Conservation (phyloP, 2,329 filamentous ascomycete species). For the Dactylellina sp. region DNA sequence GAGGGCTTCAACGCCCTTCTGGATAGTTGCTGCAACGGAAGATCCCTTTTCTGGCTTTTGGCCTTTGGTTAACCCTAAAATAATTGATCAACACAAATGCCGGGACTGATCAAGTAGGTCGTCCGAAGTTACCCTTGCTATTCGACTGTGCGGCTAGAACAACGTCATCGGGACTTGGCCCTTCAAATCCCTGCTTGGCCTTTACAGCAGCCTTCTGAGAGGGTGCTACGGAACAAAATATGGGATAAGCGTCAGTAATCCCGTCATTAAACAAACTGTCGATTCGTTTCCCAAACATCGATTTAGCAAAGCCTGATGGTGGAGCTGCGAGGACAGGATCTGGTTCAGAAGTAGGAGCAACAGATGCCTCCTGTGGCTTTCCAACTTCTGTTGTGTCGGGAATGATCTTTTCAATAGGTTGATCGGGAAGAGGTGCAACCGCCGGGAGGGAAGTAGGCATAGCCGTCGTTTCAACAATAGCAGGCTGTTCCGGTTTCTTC, state of each 20-base stretch:
- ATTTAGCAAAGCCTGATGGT: constrained; percentile 64
- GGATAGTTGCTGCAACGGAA: constrained; percentile 67
- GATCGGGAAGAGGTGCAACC: neutral
- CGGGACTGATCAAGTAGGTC: neutral
- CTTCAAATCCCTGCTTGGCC: constrained; percentile 76
- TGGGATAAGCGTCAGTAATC: constrained; percentile 36
- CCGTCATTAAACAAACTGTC: constrained; percentile 21
- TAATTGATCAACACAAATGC: neutral
- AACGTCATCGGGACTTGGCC: constrained; percentile 90
- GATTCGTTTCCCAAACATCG: constrained; percentile 65
- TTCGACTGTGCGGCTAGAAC: constrained; percentile 81
- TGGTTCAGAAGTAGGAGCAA: constrained; percentile 9
- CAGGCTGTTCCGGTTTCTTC: constrained; percentile 48
- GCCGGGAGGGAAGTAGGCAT: neutral
- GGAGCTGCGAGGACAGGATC: constrained; percentile 46
- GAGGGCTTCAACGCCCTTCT: constrained; percentile 71
- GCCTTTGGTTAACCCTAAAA: constrained; percentile 51
- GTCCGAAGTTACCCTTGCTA: constrained; percentile 62
- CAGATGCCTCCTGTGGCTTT: constrained; percentile 10
- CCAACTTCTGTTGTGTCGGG: constrained; percentile 23
- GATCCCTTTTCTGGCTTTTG: constrained; percentile 64
- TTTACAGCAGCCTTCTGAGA: constrained; percentile 63
- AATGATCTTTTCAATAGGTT: neutral
- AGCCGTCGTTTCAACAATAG: neutral
- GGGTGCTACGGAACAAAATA: constrained; percentile 63